These are phyloP conservation scores for Kickxella alabastrina DNA, from an alignment of 192 early-diverging fungal species.

Conservation along the genomic window DNA sequence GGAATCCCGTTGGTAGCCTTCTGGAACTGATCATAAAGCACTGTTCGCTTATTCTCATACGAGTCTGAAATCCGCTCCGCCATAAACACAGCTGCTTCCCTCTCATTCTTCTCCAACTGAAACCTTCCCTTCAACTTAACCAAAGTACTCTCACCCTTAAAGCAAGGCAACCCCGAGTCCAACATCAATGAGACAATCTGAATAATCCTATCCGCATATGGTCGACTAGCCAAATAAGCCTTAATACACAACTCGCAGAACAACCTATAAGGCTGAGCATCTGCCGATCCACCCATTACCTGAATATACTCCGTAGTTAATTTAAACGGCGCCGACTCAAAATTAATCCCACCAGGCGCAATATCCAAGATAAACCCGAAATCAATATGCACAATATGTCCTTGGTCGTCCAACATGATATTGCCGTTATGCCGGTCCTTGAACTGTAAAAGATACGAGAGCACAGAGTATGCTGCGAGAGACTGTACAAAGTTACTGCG, in stretches of 20 bases:
- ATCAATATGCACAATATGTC: slow-evolving; percentile 97
- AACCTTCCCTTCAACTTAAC: slow-evolving; percentile 80
- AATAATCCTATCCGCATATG: slow-evolving; percentile 88
- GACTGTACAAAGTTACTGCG: slow-evolving; percentile 93
- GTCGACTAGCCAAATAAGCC: slow-evolving; percentile 85
- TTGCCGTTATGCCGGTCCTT: slow-evolving; percentile 99
- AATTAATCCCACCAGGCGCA: slow-evolving; percentile 93
- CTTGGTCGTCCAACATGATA: slow-evolving; percentile 97
- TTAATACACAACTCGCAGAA: slow-evolving; percentile 91
- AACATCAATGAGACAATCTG: slow-evolving; percentile 89
- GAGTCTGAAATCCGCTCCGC: slow-evolving; percentile 80
- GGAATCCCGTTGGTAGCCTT: slow-evolving; percentile 76
- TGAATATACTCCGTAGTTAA: slow-evolving; percentile 95
- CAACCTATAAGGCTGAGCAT: slow-evolving; percentile 75
- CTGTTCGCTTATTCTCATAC: slow-evolving; percentile 88
- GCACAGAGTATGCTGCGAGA: slow-evolving; percentile 91
- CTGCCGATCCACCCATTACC: slow-evolving; percentile 88
- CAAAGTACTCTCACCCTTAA: slow-evolving; percentile 89
- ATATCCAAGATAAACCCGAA: slow-evolving; percentile 99
- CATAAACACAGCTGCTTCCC: slow-evolving; percentile 95
- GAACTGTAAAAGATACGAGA: slow-evolving; percentile 93
- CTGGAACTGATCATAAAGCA: slow-evolving; percentile 78
- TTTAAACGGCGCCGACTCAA: slow-evolving; percentile 97
- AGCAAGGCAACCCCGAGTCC: slow-evolving; percentile 95
- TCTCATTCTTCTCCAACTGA: slow-evolving; percentile 84